phyloP scores from a whole-genome alignment of 2,329 filamentous ascomycete genomes.

The Bretziella fagacearum region DNA sequence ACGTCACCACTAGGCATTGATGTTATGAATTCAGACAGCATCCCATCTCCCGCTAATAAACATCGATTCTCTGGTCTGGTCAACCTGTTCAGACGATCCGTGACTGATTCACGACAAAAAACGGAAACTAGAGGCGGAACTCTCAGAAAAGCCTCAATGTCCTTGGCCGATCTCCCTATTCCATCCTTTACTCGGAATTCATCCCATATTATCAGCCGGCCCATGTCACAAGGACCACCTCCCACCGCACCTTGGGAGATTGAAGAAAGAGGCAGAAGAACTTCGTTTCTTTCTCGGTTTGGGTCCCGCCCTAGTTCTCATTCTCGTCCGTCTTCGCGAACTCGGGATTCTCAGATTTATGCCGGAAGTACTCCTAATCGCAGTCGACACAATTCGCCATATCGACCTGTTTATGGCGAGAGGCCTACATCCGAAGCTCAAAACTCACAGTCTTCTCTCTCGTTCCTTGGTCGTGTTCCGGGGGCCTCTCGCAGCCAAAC shows the following conservation, averaged over 20 bases:
- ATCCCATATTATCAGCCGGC: conserved; percentile 1
- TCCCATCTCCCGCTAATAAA: conserved; percentile 3
- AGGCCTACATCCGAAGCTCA: background rate
- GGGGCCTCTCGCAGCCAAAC: conserved; percentile 1
- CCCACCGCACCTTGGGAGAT: conserved; percentile 9
- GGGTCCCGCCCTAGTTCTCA: background rate
- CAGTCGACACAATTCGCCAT: conserved; percentile 6
- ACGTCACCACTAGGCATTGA: conserved; percentile 8
- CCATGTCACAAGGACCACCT: conserved; percentile 7
- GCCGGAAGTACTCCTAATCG: background rate
- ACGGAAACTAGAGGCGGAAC: conserved; percentile 1
- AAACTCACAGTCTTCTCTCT: conserved; percentile 8
- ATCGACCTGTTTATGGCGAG: conserved; percentile 3
- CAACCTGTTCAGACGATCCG: conserved; percentile 7
- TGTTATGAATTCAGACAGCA: conserved; percentile 11
- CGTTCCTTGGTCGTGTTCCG: background rate
- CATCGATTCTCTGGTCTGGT: conserved; percentile 8
- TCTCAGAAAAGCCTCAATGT: conserved; percentile 6
- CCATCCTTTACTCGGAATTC: background rate
- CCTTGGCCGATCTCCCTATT: background rate
- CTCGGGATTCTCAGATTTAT: background rate
- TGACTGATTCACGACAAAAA: background rate
- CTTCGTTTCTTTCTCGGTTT: conserved; percentile 2
- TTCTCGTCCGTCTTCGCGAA: background rate
- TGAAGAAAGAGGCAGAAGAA: conserved; percentile 2